These are phyloP conservation scores for Aristolochia californica DNA, from an alignment of 164 flowering plant species.

Conservation along the genomic window DNA sequence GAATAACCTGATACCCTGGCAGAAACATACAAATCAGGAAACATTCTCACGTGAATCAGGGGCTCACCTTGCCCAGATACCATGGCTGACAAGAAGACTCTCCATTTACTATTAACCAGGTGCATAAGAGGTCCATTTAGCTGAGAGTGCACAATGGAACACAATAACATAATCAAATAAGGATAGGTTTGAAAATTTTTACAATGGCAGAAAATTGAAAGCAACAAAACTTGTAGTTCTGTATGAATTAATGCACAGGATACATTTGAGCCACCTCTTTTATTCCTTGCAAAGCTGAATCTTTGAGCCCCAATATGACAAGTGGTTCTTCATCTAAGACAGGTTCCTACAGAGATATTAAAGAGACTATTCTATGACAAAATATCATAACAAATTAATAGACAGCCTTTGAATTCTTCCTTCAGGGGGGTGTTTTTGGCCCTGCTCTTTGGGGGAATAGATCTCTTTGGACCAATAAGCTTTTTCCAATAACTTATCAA, in stretches of 20 bases:
- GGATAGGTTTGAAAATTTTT: not conserved
- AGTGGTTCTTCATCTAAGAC: slow-evolving; percentile 4
- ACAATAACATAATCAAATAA: not conserved
- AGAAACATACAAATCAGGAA: not conserved
- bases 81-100: slow-evolving; percentile 4
- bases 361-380: too few relatives aligned
- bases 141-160: slow-evolving; percentile 4
- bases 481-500: too few relatives aligned
- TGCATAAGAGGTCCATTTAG: slow-evolving; percentile 11
- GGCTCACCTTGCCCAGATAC: slow-evolving; percentile 11
- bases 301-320: slow-evolving; percentile 11
- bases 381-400: too few relatives aligned
- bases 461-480: too few relatives aligned
- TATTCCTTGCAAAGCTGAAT: slow-evolving; percentile 10
- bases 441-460: too few relatives aligned
- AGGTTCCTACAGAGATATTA: slow-evolving; percentile 3
- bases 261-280: slow-evolving; percentile 4
- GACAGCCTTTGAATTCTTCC: too few relatives aligned
- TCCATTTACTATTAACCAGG: slow-evolving; percentile 9
- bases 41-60: not conserved
- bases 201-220: not conserved
- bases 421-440: too few relatives aligned
- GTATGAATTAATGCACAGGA: not conserved
- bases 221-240: not conserved
- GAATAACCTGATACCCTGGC: not conserved